Evolutionary conservation across 768 basidiomycete species (phyloP), one percentile per base, ranked within the genome.

Genomic region (Suillus occidentalis): DNA sequence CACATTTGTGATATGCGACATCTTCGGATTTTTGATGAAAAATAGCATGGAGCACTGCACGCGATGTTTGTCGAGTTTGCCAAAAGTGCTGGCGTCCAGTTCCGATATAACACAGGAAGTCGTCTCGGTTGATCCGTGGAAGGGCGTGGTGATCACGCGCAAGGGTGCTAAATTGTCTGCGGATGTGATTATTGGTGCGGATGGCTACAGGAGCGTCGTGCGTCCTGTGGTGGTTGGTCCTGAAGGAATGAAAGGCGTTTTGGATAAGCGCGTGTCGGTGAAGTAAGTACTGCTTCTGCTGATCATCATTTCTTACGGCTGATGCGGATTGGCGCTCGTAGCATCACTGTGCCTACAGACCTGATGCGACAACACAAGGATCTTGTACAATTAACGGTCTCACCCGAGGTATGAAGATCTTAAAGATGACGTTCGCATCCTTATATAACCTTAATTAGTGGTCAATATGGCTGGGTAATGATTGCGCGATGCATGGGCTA

Each of bases 151-250:
- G 4, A 73, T 76, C 9, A 77, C 81, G 2, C 75, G 78, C 22
- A 77, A 72, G 47, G 87, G 85, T 13, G 78, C 81, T 59, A 74
- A 69, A 5, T 60, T 86, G 12, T 63, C 68, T 16, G 83, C 82
- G 0, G 87, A 89, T 68, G 71, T 88, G 31, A 73, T 89, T 47
- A 78, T 89, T 6, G 87, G 85, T 13, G 88, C 88, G 4, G 88
- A 89, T 71, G 88, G 88, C 10, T 78, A 78, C n/a, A 70, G 76
- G 39, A 87, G 85, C 25, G 47, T 82, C 40, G 76, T 81, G 10
- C 72, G 73, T 10, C 67, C 76, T 7, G 70, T 84, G 6, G 69
- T 80, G 25, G 73, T 74, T 2, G 73, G 73, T 1, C 13, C 66
- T 10, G 64, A 65, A 37, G 64, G 39, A 28, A 14, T 66, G 39